Conservation (phyloP, 1,284 basidiomycete species). For the Sutorius eximius region DNA sequence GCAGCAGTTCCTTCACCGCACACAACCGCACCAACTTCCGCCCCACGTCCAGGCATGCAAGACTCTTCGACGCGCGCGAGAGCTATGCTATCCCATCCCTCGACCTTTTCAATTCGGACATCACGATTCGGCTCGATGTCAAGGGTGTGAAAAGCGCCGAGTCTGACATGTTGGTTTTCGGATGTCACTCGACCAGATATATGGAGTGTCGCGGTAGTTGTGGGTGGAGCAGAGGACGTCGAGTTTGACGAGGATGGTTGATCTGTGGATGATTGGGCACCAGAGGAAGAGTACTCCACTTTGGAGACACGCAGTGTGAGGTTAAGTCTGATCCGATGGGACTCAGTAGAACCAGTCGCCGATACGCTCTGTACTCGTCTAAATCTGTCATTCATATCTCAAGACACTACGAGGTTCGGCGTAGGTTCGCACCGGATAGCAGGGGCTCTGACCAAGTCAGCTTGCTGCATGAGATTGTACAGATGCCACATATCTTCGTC, state of each 20-base stretch:
- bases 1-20: slow-evolving; percentile 95
- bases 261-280: slow-evolving; percentile 50
- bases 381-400: slow-evolving; percentile 7
- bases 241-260: slow-evolving; percentile 40
- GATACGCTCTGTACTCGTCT: slow-evolving; percentile 80
- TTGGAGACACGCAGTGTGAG: slow-evolving; percentile 81
- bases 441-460: slow-evolving; percentile 86
- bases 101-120: slow-evolving; percentile 85
- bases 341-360: slow-evolving; percentile 91
- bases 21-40: slow-evolving; percentile 95
- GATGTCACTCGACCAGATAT: slow-evolving; percentile 87
- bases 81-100: slow-evolving; percentile 91
- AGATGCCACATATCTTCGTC: slow-evolving; percentile 99
- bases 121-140: slow-evolving; percentile 94
- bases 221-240: slow-evolving; percentile 41
- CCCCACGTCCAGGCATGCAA: slow-evolving; percentile 88
- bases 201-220: slow-evolving; percentile 70
- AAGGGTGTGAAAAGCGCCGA: slow-evolving; percentile 95
- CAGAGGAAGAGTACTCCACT: slow-evolving; percentile 70
- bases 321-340: slow-evolving; percentile 82
- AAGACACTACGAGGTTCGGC: background rate
- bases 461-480: slow-evolving; percentile 94
- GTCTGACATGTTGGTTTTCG: slow-evolving; percentile 90
- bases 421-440: slow-evolving; percentile 66
- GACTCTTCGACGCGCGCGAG: slow-evolving; percentile 83